A percentile compares a stretch with the other conserved stretches of the same genome.
These are phyloP conservation scores for Ceratobasidium sp. DNA, from an alignment of 1,284 basidiomycete species.

Conservation along the genomic window DNA sequence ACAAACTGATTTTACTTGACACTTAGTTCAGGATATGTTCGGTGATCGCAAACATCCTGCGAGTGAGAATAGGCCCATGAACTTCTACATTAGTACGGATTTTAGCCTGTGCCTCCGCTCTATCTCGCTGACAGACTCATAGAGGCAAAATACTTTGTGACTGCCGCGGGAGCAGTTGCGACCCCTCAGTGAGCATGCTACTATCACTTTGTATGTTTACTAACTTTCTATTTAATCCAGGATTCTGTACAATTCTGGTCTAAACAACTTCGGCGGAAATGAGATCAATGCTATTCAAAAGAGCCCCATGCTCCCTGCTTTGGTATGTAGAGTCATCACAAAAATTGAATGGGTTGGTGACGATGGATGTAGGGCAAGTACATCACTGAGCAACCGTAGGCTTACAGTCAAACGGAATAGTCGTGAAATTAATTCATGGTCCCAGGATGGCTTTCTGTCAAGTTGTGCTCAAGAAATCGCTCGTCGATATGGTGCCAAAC, in stretches of 20 bases:
- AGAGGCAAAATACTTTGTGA: constrained; percentile 1
- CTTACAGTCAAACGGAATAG: too few relatives aligned
- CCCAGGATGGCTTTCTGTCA: constrained; percentile 8
- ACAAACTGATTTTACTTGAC: too few relatives aligned
- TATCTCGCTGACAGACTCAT: neutral
- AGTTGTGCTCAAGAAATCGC: constrained; percentile 5
- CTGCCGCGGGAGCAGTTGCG: neutral
- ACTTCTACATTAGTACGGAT: constrained; percentile 5
- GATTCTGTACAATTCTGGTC: neutral
- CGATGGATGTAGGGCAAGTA: neutral
- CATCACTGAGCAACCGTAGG: constrained; percentile 8
- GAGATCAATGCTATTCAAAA: too few relatives aligned
- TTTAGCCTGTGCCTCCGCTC: neutral
- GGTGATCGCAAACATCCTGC: neutral
- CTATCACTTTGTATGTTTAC: too few relatives aligned
- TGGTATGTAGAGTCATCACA: neutral
- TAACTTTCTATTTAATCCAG: neutral
- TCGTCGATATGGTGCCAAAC: neutral
- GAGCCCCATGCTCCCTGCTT: neutral
- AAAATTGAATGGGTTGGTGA: too few relatives aligned
- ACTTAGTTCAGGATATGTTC: constrained; percentile 4
- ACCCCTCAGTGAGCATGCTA: neutral
- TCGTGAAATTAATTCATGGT: neutral
- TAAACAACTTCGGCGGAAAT: neutral
- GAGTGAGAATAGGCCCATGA: neutral